Base-by-base conservation (phyloP, 2,329 filamentous ascomycete species). In the Colletotrichum plurivorum region DNA sequence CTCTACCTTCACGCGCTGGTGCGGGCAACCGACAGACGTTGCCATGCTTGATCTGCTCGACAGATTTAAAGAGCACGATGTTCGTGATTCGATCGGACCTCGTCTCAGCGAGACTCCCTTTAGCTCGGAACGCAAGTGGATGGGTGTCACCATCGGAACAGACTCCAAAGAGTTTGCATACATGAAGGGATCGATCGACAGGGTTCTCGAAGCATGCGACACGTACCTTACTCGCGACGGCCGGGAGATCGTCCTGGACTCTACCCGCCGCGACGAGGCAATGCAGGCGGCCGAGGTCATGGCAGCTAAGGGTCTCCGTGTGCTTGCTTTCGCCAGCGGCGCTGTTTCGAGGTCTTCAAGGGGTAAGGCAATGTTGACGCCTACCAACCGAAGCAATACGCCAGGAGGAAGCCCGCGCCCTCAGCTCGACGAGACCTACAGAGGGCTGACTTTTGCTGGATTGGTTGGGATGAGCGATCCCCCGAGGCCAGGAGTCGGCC, bases 51-150 rank as follows among this genome's bases (percentile, higher is more conserved):
- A 99, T 80, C 85, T 99, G 59, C 85, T 99, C 41, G 97, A 99
- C 81, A 89, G 90, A 25, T 96, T 97, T 77, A 93, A 93, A 69
- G 95, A 98, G 79, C 93, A 97, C 73, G 96, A 99, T 80, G 90
- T 97, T 53, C 91, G 97, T 70, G 92, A 96, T 54, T 92, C 93
- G 10, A 89, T 97, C 62, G 94, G 94, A n/a, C 87, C 88, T 39
- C 92, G 95, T 56, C 89, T 92, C 39, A 90, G 90, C 51, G 96
- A 99, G 79, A 95, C 94, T 0, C 95, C 96, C 0, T 99, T 99
- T 80, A 98, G 95, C 78, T 99, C 96, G 1, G 94, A 97, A 78
- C 89, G 95, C 66, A 99, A 99, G 81, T 99, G 95, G 95, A 99
- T 99, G 97, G 97, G 97, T 41, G 95, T 98, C 31, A 92, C 94